Conservation (phyloP, 495 filamentous ascomycete genomes). For the Aspergillus haitiensis region DNA sequence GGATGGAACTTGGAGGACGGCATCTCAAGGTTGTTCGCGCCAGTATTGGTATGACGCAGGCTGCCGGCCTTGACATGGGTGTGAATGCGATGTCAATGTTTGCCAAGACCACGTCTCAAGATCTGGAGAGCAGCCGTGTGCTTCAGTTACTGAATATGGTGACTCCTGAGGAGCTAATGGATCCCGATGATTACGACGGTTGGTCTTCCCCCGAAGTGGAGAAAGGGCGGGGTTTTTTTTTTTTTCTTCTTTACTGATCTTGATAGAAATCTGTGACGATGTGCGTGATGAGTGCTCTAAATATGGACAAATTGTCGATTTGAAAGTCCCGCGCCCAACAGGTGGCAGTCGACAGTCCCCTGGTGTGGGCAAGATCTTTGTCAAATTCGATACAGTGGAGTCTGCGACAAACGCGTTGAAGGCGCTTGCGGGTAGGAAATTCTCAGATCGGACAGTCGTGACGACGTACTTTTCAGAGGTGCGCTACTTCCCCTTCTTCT, state of each 20-base stretch:
- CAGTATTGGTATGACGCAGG: slow-evolving; percentile 89
- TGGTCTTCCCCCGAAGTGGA: slow-evolving; percentile 14
- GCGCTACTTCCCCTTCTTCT: slow-evolving; percentile 26
- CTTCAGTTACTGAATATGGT: slow-evolving; percentile 97
- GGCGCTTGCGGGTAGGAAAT: slow-evolving; percentile 88
- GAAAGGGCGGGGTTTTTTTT: not conserved
- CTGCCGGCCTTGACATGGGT: slow-evolving; percentile 85
- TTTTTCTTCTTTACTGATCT: slow-evolving; percentile 6
- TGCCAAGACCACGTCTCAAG: slow-evolving; percentile 81
- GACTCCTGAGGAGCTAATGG: slow-evolving; percentile 90
- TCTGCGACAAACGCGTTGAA: slow-evolving; percentile 80
- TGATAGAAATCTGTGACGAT: slow-evolving; percentile 87
- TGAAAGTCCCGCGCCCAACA: slow-evolving; percentile 88
- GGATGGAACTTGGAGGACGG: slow-evolving; percentile 86
- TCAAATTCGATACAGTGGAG: slow-evolving; percentile 83
- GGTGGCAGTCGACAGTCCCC: slow-evolving; percentile 76
- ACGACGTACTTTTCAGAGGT: slow-evolving; percentile 94
- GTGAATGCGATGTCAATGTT: slow-evolving; percentile 99
- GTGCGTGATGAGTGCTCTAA: slow-evolving; percentile 89
- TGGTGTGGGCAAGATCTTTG: slow-evolving; percentile 95
- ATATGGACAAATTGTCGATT: slow-evolving; percentile 75
- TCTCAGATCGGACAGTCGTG: slow-evolving; percentile 92
- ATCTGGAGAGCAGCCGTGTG: slow-evolving; percentile 75
- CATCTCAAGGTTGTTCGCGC: slow-evolving; percentile 83
- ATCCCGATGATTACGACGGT: slow-evolving; percentile 93